These are phyloP conservation scores for Claviceps cyperi DNA, from an alignment of 2,329 filamentous ascomycete species.

Conservation along the genomic window DNA sequence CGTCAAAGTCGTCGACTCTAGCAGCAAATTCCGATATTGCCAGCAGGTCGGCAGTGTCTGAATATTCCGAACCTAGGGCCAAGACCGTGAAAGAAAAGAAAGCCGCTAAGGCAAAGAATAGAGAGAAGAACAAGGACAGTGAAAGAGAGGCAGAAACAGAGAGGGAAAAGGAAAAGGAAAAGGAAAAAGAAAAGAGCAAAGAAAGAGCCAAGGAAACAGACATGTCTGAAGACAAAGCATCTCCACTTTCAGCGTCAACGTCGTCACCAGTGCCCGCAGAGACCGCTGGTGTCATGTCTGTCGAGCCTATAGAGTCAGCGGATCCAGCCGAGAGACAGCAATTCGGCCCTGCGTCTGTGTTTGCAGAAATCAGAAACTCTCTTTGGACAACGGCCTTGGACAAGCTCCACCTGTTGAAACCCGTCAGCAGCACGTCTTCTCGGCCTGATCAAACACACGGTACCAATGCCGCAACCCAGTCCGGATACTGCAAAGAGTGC, in stretches of 20 bases:
- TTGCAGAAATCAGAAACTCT: slow-evolving; percentile 19
- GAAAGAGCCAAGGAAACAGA: background rate
- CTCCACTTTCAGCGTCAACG: slow-evolving; percentile 4
- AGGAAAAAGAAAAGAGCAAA: slow-evolving; percentile 4
- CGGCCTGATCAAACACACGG: slow-evolving; percentile 14
- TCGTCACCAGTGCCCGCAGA: slow-evolving; percentile 5
- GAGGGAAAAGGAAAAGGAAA: background rate
- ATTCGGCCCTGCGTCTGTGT: slow-evolving; percentile 20
- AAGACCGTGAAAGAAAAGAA: slow-evolving; percentile 19
- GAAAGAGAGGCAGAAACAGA: slow-evolving; percentile 4
- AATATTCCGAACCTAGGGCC: slow-evolving; percentile 12
- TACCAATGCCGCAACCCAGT: slow-evolving; percentile 11
- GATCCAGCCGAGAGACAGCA: slow-evolving; percentile 16
- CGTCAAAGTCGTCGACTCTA: background rate
- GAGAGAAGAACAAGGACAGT: slow-evolving; percentile 10
- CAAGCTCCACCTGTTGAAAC: slow-evolving; percentile 23
- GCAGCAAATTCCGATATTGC: background rate
- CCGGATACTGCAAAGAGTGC: slow-evolving; percentile 21
- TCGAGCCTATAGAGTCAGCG: slow-evolving; percentile 7
- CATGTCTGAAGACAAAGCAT: slow-evolving; percentile 1
- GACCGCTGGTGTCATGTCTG: slow-evolving; percentile 9
- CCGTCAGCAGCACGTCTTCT: slow-evolving; percentile 16
- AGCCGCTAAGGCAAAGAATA: slow-evolving; percentile 16
- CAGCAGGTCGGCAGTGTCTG: slow-evolving; percentile 2
- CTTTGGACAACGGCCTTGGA: slow-evolving; percentile 21